phyloP scores from a whole-genome alignment of 2,329 filamentous ascomycete genomes.

The Capronia coronata region DNA sequence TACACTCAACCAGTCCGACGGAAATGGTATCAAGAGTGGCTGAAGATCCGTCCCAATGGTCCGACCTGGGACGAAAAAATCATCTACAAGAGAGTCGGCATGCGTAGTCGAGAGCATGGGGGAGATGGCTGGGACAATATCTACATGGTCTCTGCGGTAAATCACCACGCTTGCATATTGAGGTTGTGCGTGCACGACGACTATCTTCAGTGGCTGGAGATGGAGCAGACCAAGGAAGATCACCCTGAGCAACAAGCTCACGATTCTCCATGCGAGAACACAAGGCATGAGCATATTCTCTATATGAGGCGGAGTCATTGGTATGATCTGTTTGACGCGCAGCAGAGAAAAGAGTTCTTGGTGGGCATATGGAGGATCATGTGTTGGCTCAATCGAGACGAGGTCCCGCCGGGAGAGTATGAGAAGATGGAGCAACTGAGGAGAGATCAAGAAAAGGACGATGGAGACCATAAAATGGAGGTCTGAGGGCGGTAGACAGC shows the following conservation, averaged over 20 bases:
- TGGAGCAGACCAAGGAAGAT: conserved; percentile 34
- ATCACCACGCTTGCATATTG: conserved; percentile 56
- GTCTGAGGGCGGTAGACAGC: conserved; percentile 1
- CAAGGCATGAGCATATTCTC: conserved; percentile 37
- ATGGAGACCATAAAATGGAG: conserved; percentile 13
- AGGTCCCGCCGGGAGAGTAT: conserved; percentile 21
- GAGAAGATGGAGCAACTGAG: conserved; percentile 21
- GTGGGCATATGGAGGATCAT: conserved; percentile 53
- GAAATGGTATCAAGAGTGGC: conserved; percentile 28
- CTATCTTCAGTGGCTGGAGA: conserved; percentile 51
- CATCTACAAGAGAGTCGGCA: conserved; percentile 25
- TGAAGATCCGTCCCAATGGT: conserved; percentile 23
- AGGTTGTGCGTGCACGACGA: conserved; percentile 52
- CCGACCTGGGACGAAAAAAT: conserved; percentile 26
- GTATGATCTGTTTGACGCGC: conserved; percentile 52
- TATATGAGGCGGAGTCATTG: conserved; percentile 51
- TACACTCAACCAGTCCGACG: conserved; percentile 25
- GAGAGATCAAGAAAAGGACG: conserved; percentile 1
- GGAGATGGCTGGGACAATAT: conserved; percentile 18
- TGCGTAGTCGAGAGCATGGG: conserved; percentile 10
- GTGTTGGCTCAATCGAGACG: conserved; percentile 45
- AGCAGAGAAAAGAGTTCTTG: conserved; percentile 52
- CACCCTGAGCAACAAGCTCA: neutral
- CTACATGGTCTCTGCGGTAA: conserved; percentile 31
- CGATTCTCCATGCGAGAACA: neutral